Evolutionary conservation across 768 basidiomycete genomes (phyloP), one percentile per base, ranked within the genome.

Genomic region (Inosperma sp.): DNA sequence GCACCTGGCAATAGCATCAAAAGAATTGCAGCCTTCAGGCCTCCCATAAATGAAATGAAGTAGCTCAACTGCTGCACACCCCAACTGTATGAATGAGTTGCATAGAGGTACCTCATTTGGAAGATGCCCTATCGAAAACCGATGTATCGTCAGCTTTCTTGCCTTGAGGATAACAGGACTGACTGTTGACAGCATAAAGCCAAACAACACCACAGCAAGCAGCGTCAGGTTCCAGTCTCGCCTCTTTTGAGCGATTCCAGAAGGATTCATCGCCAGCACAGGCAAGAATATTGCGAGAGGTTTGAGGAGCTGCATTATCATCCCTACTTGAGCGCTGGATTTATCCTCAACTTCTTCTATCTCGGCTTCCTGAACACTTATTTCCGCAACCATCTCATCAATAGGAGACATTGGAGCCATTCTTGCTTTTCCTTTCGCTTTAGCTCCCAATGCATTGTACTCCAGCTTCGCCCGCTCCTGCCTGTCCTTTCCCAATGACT

Each of bases 41-140:
- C 78, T 14, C 84, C 81, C 63, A 85, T 73, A 57, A 79, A 77
- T 1, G 85, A 84, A 42, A 91, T 84, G 56, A 86, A 91, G 62
- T 87, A 87, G 53, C 86, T 82, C 56, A 90, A 65, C 64, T 84
- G 77, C 58, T 83, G 83, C 14, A 83, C 79, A 35, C 73, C 76
- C 88, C 88, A 91, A 42, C 71, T 71, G 56, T 86, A 90, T 7
- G 80, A 67, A 59, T 88, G 85, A 45, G 73, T 79, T 2, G 85
- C 88, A 61, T 91, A 93, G 22, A 90, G 70, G 64, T 90, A 90
- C 61, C 90, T 93, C 64, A 90, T 70, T 62, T 87, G 86, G 66
- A 80, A 83, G 4, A 91, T 56, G n/a, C 88, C 89, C 78, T 86
- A 48, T 4, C 48, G 21, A 49, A 30, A 22, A 29, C 16, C 14